Percentiles rank a stretch among this genome's conserved stretches.
These are phyloP conservation scores for Tylopilus intermedius DNA, from an alignment of 768 basidiomycete genomes.

Conservation along the genomic window DNA sequence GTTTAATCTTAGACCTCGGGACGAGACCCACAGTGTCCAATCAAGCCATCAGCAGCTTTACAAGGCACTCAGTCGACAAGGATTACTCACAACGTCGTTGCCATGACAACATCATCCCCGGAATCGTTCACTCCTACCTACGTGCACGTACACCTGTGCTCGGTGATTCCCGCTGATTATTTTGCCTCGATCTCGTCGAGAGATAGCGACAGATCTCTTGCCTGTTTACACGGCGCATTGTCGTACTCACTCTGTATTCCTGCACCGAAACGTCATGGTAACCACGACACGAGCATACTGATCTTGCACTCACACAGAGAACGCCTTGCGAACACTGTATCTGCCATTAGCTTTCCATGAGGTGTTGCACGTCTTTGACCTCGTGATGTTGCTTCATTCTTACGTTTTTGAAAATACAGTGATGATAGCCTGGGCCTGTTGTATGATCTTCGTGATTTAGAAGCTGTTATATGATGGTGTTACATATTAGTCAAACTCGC, in stretches of 20 bases:
- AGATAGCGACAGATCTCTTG: not conserved
- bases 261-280: slow-evolving; percentile 7
- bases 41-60: not conserved
- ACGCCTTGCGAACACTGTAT: not conserved
- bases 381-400: not conserved
- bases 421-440: not conserved
- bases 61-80: not conserved
- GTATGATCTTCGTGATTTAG: not conserved
- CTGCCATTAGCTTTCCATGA: not conserved
- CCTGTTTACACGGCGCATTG: not conserved
- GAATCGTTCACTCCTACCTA: not conserved
- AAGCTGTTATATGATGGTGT: not conserved
- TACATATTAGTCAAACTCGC: slow-evolving; percentile 1
- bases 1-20: slow-evolving; percentile 2
- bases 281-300: slow-evolving; percentile 2
- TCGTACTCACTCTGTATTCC: not conserved
- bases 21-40: not conserved
- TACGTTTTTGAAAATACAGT: slow-evolving; percentile 7
- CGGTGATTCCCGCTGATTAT: slow-evolving; percentile 14
- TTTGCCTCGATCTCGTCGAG: slow-evolving; percentile 6
- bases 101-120: slow-evolving; percentile 8
- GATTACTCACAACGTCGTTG: slow-evolving; percentile 5
- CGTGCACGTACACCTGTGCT: not conserved
- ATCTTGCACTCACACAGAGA: not conserved
- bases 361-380: not conserved